These are phyloP conservation scores for Carex kokanica DNA, from an alignment of 176 grass and related monocot species.

Conservation along the genomic window DNA sequence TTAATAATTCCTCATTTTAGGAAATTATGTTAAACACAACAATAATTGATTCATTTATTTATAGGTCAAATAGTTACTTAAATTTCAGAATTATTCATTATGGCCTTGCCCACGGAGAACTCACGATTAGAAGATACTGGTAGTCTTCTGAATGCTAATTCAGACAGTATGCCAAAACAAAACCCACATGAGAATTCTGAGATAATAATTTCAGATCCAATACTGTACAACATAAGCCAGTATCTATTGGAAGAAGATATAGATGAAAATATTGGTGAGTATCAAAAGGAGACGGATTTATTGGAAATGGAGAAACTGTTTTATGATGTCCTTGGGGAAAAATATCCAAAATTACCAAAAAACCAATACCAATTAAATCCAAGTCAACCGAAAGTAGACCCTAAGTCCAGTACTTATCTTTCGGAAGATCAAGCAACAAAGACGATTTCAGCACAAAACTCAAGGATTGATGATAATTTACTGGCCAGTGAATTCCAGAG, in stretches of 20 bases:
- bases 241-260: slow-evolving; percentile 55
- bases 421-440: slow-evolving; percentile 10
- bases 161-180: neutral
- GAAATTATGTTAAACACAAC: neutral
- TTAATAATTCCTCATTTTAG: neutral
- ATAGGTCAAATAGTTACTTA: neutral
- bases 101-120: neutral
- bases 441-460: neutral
- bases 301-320: slow-evolving; percentile 52
- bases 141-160: neutral
- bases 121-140: neutral
- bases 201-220: slow-evolving; percentile 47
- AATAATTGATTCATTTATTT: neutral
- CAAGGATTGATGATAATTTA: slow-evolving; percentile 27
- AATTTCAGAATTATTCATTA: neutral
- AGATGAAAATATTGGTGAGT: slow-evolving; percentile 29
- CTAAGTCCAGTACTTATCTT: neutral
- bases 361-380: neutral
- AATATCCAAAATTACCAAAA: slow-evolving; percentile 31
- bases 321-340: slow-evolving; percentile 48
- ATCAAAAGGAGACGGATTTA: slow-evolving; percentile 39
- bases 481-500: slow-evolving; percentile 29
- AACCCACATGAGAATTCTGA: neutral
- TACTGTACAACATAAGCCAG: slow-evolving; percentile 39
- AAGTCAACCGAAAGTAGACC: neutral